Evolutionary conservation across 2,329 filamentous ascomycete species (phyloP), one percentile per base, ranked within the genome.

Genomic region (Fusarium tupiense): DNA sequence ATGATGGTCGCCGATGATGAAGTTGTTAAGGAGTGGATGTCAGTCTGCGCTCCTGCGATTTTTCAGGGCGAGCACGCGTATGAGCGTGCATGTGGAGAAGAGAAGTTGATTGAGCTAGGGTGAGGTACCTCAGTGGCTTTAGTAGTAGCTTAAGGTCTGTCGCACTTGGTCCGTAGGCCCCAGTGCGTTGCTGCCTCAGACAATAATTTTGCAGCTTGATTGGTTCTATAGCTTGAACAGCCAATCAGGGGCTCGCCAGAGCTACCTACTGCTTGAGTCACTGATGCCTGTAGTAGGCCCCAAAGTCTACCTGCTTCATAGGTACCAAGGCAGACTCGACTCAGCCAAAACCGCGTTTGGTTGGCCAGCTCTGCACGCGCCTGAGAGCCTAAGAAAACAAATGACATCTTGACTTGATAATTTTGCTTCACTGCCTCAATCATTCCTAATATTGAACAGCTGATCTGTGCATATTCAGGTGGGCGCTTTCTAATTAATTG

Each of bases 1-100:
- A 91, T 91, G 79, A 73, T 85, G 79, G 62, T 69, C 52, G 61
- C 74, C 60, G 52, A 56, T 56, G 52, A 67, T 50, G 57, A 68
- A 58, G 57, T 74, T 71, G 63, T 56, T 56, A 56, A 56, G 52
- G 52, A 56, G 52, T 67, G 67, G 59, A 61, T 35, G 53, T 64
- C 74, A 63, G 65, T 65, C 63, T 58, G 58, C 61, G 67, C 52
- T 56, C 52, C 52, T 56, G 52, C 37, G 52, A 56, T 43, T 56
- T 56, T 56, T 56, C 52, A 56, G 52, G 52, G 52, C 52, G 52
- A 56, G 52, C 52, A 56, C 52, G 52, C 52, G 52, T 56, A 43
- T 56, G 35, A 56, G 52, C 52, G 52, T 56, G 52, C 52, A 56
- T 56, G 52, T 56, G 52, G 52, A 56, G 52, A 56, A 56, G 52